Conservation (phyloP, 768 basidiomycete species). For the Boletus coccyginus region DNA sequence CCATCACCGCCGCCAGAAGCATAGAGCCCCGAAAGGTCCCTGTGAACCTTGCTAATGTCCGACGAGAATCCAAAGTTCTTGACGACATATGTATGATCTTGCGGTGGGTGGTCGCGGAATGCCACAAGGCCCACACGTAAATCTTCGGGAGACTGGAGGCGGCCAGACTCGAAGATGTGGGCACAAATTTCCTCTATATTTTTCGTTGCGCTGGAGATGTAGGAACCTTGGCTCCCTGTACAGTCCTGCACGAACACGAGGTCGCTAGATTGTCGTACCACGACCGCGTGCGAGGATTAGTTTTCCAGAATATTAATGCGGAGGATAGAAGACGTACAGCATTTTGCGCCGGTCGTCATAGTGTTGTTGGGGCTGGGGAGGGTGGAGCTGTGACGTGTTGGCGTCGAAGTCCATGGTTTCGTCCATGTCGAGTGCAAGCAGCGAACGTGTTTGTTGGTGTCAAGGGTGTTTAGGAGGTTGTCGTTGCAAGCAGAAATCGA, state of each 20-base stretch:
- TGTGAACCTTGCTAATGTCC: conserved; percentile 84
- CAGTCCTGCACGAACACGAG: conserved; percentile 96
- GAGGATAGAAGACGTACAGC: conserved; percentile 52
- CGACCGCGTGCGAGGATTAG: conserved; percentile 9
- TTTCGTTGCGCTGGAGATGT: conserved; percentile 91
- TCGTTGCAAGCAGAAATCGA: conserved; percentile 13
- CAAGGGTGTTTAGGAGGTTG: background rate
- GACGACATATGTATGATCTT: conserved; percentile 92
- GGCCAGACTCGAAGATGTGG: conserved; percentile 92
- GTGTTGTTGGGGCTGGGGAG: conserved; percentile 35
- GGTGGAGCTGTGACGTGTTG: conserved; percentile 30
- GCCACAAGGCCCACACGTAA: conserved; percentile 90
- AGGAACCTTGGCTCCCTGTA: conserved; percentile 87
- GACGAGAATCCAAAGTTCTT: conserved; percentile 95
- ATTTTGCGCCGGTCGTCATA: conserved; percentile 57
- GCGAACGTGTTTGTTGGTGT: background rate
- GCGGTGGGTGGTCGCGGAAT: conserved; percentile 95
- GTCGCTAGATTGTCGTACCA: conserved; percentile 50
- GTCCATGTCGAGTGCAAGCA: conserved; percentile 53
- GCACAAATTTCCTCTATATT: conserved; percentile 96
- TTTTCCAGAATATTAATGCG: conserved; percentile 9
- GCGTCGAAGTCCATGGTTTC: conserved; percentile 74
- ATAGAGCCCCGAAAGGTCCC: conserved; percentile 77
- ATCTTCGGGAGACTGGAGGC: conserved; percentile 83
- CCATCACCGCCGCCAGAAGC: conserved; percentile 93